Base-by-base conservation (phyloP, 305 asterid genomes). In the Solanum aculeatissimum region DNA sequence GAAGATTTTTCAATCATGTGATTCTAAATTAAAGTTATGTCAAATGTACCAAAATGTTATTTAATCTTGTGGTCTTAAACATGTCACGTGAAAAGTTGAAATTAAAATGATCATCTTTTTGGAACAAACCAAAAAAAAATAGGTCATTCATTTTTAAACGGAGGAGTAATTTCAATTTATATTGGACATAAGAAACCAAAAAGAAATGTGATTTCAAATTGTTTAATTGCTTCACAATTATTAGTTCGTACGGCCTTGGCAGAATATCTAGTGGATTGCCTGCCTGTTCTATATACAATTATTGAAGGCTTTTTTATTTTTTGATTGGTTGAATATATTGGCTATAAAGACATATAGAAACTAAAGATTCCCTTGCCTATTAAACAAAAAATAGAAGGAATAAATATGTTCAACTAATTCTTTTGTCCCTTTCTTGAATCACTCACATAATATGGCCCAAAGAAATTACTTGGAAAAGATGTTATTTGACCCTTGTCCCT, bases 221-320 rank as follows among this genome's bases (percentile, higher is more conserved):
- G 63, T 75, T 49, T 18, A 75, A 9, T 25, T 14, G 82, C 1
- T 27, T 51, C 49, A 32, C 82, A 53, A 78, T 78, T 78, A 53
- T 53, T 53, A 29, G 66, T 53, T 49, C 8, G 82, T 49, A 77
- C 29, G 23, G 6, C 6, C 45, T 1, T 29, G 66, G 66, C 42
- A 78, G 82, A 51, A 29, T 78, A 78, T 78, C 82, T 32, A 78
- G 82, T 78, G 27, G 83, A 78, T 53, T 13, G 83, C 83, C 83
- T 51, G 18, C 66, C 66, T 51, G n/a, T 78, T 53, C 32, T 18
- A 19, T 18, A 32, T 10, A 53, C 65, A 78, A 78, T 78, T 12
- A 78, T 78, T 78, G 83, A 0, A 18, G 9, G 23, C 2, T 21
- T 21, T 25, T 25, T 1, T 27, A 4, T 4, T 63, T 29, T n/a